Base-by-base conservation (phyloP, 1,139 yeast species). In the Yamadazyma conglobata region DNA sequence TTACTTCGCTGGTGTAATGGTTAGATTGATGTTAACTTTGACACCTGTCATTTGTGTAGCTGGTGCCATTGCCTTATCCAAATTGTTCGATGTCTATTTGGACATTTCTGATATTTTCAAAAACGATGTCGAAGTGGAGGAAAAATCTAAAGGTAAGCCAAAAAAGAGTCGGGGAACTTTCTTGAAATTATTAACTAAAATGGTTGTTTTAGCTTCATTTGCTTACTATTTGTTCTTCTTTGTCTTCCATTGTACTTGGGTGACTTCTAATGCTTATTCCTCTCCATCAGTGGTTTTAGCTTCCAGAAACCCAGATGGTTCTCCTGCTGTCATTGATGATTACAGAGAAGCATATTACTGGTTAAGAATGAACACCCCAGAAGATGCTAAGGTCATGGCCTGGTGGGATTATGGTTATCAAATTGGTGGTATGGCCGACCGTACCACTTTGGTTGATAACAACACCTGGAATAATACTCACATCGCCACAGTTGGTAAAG, bases 401-500 rank as follows among this genome's bases (percentile, higher is more conserved):
- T 93, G 99, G 99, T 93, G 99, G 99, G 99, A 93, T 69, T 93
- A 93, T 56, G 99, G 99, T 34, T 93, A 93, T 61, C 99, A 93
- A 64, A 93, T 93, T 52, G 98, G 98, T 47, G 99, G 99, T 40
- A 91, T 93, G 97, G 98, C 98, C 27, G 98, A 93, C 61, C 79
- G 98, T 57, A 91, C 98, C 43, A 93, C 99, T 4, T 73, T 93
- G 46, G 99, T 93, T 25, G 99, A 93, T 60, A 93, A 93, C 73
- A 93, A 93, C 61, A 93, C 99, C 8, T 93, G 99, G 99, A 93
- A 93, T 58, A 93, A 93, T 65, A 93, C 99, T 4, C 99, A 93
- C 57, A 93, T 93, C 61, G 99, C 98, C 44, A 88, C 96, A n/a
- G 98, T 93, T 34, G 99, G 99, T 50, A 87, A 88, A 60, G 97